A percentile compares a stretch with the other conserved stretches of the same genome.
Evolutionary conservation across 2,329 filamentous ascomycete genomes (phyloP).

Genomic region (Curvularia hawaiiensis): DNA sequence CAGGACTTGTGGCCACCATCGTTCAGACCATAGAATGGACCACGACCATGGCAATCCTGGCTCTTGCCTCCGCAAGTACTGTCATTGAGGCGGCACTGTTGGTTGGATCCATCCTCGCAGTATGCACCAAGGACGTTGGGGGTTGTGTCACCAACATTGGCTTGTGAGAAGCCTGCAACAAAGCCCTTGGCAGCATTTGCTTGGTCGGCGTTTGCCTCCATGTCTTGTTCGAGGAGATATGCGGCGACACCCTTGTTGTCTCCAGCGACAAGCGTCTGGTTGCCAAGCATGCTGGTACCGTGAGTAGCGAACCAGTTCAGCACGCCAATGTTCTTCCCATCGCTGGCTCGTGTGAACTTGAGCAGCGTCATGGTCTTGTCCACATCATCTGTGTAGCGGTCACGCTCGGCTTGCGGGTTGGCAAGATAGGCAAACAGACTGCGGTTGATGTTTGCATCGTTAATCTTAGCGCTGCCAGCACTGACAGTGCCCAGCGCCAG

Average conservation of each 20-base stretch:
- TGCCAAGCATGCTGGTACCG: slow-evolving; percentile 87
- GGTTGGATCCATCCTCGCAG: slow-evolving; percentile 78
- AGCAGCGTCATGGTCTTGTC: slow-evolving; percentile 83
- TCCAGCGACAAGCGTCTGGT: slow-evolving; percentile 89
- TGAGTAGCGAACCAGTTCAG: slow-evolving; percentile 93
- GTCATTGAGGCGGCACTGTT: slow-evolving; percentile 75
- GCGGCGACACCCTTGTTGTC: slow-evolving; percentile 97
- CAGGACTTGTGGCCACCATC: slow-evolving; percentile 72
- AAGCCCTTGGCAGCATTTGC: slow-evolving; percentile 66
- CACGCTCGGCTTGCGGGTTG: slow-evolving; percentile 79
- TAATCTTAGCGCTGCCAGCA: slow-evolving; percentile 70
- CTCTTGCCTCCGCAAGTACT: slow-evolving; percentile 81
- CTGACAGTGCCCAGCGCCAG: slow-evolving; percentile 73
- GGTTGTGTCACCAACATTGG: slow-evolving; percentile 88
- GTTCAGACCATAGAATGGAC: slow-evolving; percentile 69
- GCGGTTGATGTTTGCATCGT: slow-evolving; percentile 84
- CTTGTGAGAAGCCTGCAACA: slow-evolving; percentile 90
- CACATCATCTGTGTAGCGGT: slow-evolving; percentile 66
- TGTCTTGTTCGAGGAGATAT: slow-evolving; percentile 77
- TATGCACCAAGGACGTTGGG: slow-evolving; percentile 87
- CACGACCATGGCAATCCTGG: slow-evolving; percentile 74
- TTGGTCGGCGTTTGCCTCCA: slow-evolving; percentile 50
- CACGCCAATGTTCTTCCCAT: slow-evolving; percentile 77
- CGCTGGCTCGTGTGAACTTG: slow-evolving; percentile 74
- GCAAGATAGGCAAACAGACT: slow-evolving; percentile 87